These are phyloP conservation scores for Thalassiosira mediterranea DNA, from an alignment of 352 stramenopile species.

Conservation along the genomic window DNA sequence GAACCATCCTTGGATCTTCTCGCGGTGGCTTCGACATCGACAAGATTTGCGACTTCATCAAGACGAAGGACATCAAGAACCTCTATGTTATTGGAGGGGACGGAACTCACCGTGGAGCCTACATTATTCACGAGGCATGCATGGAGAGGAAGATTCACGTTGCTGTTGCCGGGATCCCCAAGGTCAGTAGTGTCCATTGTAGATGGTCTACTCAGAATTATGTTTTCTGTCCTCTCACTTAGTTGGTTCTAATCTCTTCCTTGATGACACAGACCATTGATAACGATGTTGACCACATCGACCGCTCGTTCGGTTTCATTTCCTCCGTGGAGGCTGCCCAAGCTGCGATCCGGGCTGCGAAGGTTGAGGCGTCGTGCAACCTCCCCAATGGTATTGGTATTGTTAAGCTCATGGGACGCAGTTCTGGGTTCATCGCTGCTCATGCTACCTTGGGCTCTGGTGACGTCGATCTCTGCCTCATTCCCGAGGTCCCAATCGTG, in stretches of 20 bases:
- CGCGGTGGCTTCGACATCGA: constrained; percentile 95
- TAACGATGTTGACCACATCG: constrained; percentile 98
- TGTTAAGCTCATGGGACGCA: constrained; percentile 98
- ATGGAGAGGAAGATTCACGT: constrained; percentile 89
- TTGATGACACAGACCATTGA: constrained; percentile 90
- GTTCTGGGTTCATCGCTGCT: constrained; percentile 95
- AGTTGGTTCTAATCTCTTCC: neutral
- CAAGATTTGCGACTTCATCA: constrained; percentile 95
- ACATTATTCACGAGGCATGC: constrained; percentile 86
- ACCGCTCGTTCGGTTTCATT: constrained; percentile 98
- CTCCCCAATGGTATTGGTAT: constrained; percentile 97
- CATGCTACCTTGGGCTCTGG: constrained; percentile 95
- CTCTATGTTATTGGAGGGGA: constrained; percentile 98
- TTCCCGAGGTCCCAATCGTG: constrained; percentile 96
- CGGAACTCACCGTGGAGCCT: constrained; percentile 95
- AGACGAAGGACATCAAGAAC: constrained; percentile 89
- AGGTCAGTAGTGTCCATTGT: too few species aligned
- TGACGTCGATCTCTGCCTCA: constrained; percentile 97
- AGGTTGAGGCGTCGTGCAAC: constrained; percentile 93
- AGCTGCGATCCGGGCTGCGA: constrained; percentile 87
- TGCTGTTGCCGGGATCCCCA: constrained; percentile 95
- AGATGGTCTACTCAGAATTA: neutral
- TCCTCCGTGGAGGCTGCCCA: constrained; percentile 95
- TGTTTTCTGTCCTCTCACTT: constrained; percentile 1
- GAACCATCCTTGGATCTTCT: constrained; percentile 93